A percentile compares a stretch with the other conserved stretches of the same genome.
These are phyloP conservation scores for Thamnidium elegans DNA, from an alignment of 192 early-diverging fungal species.

Conservation along the genomic window DNA sequence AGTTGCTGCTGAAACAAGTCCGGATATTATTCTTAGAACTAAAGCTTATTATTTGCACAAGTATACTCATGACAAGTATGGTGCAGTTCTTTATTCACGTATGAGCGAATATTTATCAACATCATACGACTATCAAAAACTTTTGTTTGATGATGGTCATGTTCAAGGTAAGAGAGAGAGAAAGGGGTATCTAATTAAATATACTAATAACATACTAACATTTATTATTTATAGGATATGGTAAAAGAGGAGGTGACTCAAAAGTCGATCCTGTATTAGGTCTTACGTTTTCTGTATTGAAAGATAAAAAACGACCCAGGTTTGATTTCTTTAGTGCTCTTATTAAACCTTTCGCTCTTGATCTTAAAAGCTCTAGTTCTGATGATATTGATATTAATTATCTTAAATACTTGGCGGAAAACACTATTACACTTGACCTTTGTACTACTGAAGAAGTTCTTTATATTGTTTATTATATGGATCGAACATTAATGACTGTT, in stretches of 20 bases:
- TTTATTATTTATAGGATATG: neutral
- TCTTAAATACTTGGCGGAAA: constrained; percentile 79
- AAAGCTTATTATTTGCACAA: constrained; percentile 72
- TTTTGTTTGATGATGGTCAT: constrained; percentile 27
- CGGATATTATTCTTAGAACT: constrained; percentile 58
- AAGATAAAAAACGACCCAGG: constrained; percentile 21
- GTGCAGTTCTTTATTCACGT: constrained; percentile 82
- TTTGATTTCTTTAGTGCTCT: constrained; percentile 15
- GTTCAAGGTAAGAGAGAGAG: neutral
- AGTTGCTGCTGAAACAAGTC: constrained; percentile 78
- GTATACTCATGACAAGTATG: constrained; percentile 79
- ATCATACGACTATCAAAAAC: constrained; percentile 72
- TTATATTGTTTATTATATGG: constrained; percentile 67
- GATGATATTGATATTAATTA: constrained; percentile 40
- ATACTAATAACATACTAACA: too few relatives aligned
- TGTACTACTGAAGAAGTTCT: constrained; percentile 81
- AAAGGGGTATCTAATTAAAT: too few relatives aligned
- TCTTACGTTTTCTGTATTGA: constrained; percentile 7
- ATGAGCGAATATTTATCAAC: constrained; percentile 73
- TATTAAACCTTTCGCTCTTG: constrained; percentile 26
- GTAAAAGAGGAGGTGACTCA: constrained; percentile 9
- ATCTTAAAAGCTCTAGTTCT: constrained; percentile 2
- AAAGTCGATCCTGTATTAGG: constrained; percentile 21
- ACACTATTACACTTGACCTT: constrained; percentile 75
- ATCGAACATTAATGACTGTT: constrained; percentile 68